Evolutionary conservation across 805 yeast genomes (phyloP).

Genomic region (Millerago galiae): DNA sequence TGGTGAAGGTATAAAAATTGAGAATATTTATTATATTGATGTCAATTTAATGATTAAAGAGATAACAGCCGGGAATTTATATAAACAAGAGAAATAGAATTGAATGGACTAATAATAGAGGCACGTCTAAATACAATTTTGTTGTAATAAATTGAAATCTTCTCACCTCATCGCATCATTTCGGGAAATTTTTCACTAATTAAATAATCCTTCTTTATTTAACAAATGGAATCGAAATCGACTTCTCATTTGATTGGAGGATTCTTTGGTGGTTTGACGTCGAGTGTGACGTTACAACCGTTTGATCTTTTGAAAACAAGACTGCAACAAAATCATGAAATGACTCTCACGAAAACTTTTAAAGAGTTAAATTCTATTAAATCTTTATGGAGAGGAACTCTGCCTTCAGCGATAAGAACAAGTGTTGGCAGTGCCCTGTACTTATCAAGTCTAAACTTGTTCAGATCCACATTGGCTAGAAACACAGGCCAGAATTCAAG

Average conservation of each 20-base stretch:
- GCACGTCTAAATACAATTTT: not conserved
- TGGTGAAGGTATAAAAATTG: not conserved
- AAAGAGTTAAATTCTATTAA: constrained; percentile 33
- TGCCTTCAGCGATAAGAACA: constrained; percentile 86
- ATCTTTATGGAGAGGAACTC: constrained; percentile 86
- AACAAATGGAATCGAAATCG: not conserved
- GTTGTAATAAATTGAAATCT: not conserved
- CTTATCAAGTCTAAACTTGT: constrained; percentile 59
- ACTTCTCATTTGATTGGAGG: constrained; percentile 65
- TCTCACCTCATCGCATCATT: too few species aligned
- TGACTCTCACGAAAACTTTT: constrained; percentile 27
- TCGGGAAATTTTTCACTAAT: too few species aligned
- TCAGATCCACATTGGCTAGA: constrained; percentile 46
- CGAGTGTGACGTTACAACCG: constrained; percentile 80
- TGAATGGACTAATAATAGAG: not conserved
- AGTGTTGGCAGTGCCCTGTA: constrained; percentile 89
- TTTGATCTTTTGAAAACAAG: constrained; percentile 85
- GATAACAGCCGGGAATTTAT: not conserved
- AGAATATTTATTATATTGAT: not conserved
- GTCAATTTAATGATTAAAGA: not conserved
- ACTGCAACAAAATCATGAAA: constrained; percentile 52
- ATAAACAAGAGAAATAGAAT: not conserved
- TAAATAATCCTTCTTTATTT: not conserved
- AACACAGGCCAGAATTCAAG: not conserved
- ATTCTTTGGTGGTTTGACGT: constrained; percentile 74